Conservation (phyloP, 73 alveolate genomes). For the Paraurostyla sp. region DNA sequence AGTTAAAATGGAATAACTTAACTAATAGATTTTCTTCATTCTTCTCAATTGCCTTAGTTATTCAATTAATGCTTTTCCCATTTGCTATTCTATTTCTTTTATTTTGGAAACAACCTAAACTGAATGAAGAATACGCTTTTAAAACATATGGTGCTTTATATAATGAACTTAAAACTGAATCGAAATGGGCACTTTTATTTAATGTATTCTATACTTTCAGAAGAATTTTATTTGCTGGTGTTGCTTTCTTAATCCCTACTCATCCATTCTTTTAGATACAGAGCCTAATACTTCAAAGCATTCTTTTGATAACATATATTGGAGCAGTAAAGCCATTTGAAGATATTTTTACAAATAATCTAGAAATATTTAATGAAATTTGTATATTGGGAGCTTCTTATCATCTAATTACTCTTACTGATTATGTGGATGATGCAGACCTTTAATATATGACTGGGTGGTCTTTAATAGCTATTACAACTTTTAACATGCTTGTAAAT, state of each 20-base stretch:
- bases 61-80: background rate
- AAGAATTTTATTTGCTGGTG: constrained; percentile 38
- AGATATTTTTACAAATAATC: background rate
- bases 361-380: constrained; percentile 25
- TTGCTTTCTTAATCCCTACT: background rate
- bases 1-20: background rate
- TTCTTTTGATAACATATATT: background rate
- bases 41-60: background rate
- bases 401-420: constrained; percentile 21
- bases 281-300: background rate
- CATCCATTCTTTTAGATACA: background rate
- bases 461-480: background rate
- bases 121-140: background rate
- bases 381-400: constrained; percentile 9
- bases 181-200: background rate
- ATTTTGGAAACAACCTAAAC: background rate
- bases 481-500: background rate
- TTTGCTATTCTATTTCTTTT: background rate
- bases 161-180: background rate
- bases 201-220: background rate
- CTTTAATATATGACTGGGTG: background rate
- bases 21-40: background rate
- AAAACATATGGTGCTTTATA: constrained; percentile 20
- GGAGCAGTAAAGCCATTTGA: background rate
- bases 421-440: constrained; percentile 9